Conservation (phyloP, 1,284 basidiomycete species). For the Cerioporus squamosus region DNA sequence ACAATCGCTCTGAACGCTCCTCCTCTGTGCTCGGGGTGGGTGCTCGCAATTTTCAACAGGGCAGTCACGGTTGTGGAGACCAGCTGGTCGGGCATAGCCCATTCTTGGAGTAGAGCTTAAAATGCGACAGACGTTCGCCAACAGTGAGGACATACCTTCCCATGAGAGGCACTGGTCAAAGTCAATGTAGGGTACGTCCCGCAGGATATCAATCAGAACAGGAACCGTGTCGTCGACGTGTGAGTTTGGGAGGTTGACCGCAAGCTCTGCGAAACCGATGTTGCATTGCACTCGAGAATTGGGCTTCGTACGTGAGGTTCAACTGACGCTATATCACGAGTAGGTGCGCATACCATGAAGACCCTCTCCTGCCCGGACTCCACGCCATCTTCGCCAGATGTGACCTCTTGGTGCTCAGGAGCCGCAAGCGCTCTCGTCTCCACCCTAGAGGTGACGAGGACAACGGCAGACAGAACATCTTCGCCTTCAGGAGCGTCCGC, state of each 20-base stretch:
- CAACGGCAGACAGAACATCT: slow-evolving; percentile 49
- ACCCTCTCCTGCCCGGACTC: slow-evolving; percentile 41
- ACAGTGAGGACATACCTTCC: slow-evolving; percentile 55
- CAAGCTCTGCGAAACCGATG: slow-evolving; percentile 77
- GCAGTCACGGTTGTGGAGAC: slow-evolving; percentile 78
- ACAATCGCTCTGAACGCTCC: slow-evolving; percentile 60
- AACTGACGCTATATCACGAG: too few relatives aligned
- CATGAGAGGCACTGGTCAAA: slow-evolving; percentile 80
- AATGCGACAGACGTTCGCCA: not conserved
- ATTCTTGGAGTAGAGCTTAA: slow-evolving; percentile 51
- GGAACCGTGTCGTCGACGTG: slow-evolving; percentile 56
- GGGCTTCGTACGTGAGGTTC: slow-evolving; percentile 36
- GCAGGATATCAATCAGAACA: slow-evolving; percentile 66
- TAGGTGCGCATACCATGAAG: slow-evolving; percentile 56
- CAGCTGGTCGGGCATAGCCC: slow-evolving; percentile 83
- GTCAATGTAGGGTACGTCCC: slow-evolving; percentile 72
- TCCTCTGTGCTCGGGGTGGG: slow-evolving; percentile 51
- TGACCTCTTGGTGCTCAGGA: not conserved
- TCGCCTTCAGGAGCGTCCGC: slow-evolving; percentile 38
- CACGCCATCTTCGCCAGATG: slow-evolving; percentile 21
- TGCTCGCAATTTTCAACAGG: slow-evolving; percentile 66
- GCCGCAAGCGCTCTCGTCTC: slow-evolving; percentile 43
- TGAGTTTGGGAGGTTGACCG: slow-evolving; percentile 62
- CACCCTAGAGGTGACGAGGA: slow-evolving; percentile 65
- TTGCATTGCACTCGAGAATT: slow-evolving; percentile 75